phyloP scores from a whole-genome alignment of 768 basidiomycete genomes.

The Leucocoprinus birnbaumii region DNA sequence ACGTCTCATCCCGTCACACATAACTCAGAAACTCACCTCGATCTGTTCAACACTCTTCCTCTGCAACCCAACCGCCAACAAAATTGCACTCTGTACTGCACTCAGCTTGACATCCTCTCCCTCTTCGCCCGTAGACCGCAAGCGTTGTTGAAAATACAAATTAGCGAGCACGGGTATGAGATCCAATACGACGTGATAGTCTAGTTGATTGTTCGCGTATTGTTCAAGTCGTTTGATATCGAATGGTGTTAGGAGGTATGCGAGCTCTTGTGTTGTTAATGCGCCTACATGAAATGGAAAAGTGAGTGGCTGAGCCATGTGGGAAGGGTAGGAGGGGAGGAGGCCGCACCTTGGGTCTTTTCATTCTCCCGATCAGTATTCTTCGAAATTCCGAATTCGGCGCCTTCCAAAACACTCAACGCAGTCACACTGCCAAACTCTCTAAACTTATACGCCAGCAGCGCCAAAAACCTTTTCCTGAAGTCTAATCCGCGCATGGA shows the following conservation, averaged over 20 bases:
- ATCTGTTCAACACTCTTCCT: conserved; percentile 72
- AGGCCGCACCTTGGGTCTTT: conserved; percentile 26
- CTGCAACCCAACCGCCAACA: conserved; percentile 87
- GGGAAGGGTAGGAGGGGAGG: conserved; percentile 15
- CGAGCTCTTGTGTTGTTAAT: conserved; percentile 39
- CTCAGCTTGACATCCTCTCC: conserved; percentile 63
- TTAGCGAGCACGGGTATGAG: conserved; percentile 77
- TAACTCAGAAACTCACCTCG: conserved; percentile 65
- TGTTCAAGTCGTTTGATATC: conserved; percentile 95
- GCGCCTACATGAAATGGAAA: conserved; percentile 34
- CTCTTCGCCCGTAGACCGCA: conserved; percentile 18
- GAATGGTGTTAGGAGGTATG: conserved; percentile 78
- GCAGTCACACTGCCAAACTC: conserved; percentile 89
- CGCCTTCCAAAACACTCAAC: conserved; percentile 85
- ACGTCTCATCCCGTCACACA: background rate
- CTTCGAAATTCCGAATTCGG: conserved; percentile 55
- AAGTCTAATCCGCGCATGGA: conserved; percentile 61
- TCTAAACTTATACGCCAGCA: conserved; percentile 92
- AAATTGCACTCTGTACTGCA: conserved; percentile 87
- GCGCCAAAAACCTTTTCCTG: conserved; percentile 80
- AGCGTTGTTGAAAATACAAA: conserved; percentile 80
- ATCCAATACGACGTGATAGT: conserved; percentile 95
- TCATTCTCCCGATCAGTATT: conserved; percentile 38
- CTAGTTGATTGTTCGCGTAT: conserved; percentile 93
- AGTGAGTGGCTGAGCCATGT: background rate